These are phyloP conservation scores for Coelastrella sp. DNA, from an alignment of 139 green algal genomes.

Conservation along the genomic window DNA sequence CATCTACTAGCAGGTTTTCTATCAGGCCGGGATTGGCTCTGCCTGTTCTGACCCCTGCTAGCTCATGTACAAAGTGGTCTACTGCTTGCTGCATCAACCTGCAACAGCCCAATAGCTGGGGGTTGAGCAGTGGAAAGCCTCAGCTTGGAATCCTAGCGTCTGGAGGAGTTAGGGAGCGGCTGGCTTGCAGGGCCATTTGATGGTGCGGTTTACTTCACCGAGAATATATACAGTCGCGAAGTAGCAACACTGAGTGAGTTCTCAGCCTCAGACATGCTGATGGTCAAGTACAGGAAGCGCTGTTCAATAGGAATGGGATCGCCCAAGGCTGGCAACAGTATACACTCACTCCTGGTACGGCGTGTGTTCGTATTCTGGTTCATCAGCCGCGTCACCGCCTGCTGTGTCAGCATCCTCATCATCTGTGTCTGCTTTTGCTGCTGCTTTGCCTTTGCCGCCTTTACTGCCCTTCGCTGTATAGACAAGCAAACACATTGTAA, in stretches of 20 bases:
- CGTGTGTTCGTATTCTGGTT: slow-evolving; percentile 19
- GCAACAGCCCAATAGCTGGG: background rate
- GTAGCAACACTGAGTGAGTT: too few relatives aligned
- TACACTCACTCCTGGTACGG: slow-evolving; percentile 33
- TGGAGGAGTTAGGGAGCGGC: too few relatives aligned
- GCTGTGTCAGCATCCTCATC: background rate
- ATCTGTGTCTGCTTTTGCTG: background rate
- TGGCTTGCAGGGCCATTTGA: too few relatives aligned
- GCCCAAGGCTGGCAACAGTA: background rate
- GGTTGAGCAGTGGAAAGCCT: too few relatives aligned
- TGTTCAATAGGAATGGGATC: too few relatives aligned
- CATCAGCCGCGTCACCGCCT: background rate
- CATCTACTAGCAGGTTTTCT: slow-evolving; percentile 78
- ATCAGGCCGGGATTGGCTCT: slow-evolving; percentile 84
- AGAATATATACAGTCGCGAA: too few relatives aligned
- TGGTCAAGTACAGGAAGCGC: too few relatives aligned
- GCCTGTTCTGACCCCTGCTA: slow-evolving; percentile 76
- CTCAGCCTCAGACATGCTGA: too few relatives aligned
- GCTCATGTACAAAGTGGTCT: slow-evolving; percentile 69
- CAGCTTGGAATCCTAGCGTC: too few relatives aligned
- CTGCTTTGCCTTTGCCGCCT: slow-evolving; percentile 29
- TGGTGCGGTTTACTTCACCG: too few relatives aligned
- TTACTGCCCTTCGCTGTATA: background rate
- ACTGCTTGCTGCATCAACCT: slow-evolving; percentile 72
- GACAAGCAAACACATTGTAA: background rate